Base-by-base conservation (phyloP, 352 stramenopile genomes). In the Pythium rishiriense region DNA sequence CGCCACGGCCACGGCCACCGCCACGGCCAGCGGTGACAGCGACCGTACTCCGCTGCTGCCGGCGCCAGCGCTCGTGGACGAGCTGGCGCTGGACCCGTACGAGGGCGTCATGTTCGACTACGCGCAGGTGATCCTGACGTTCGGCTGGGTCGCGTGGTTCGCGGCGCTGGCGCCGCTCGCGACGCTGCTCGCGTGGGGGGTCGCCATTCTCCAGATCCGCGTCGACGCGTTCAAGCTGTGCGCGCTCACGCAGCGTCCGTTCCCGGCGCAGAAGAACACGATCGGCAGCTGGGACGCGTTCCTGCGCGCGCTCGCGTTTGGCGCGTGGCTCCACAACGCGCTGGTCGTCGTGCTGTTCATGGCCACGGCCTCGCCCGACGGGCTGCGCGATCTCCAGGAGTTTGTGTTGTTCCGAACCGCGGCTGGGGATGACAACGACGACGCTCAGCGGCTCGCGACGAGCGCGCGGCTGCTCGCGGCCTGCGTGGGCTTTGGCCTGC, bases 81-180 rank as follows among this genome's bases (percentile, higher is more conserved):
- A 93, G 31, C 61, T 83, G 12, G 56, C 61, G 21, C 57, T 93
- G 35, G 67, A 70, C 8, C 58, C 68, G 33, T 91, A 90, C 58
- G 79, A 90, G 26, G 85, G 85, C 31, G 83, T 92, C 14, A 75
- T 92, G 57, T 81, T 86, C 41, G 85, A 91, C 69, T 93, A 92
- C 66, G 83, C 83, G 10, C 83, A 90, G 49, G 69, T 93, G 26
- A 52, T 87, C 54, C 67, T 87, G 19, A 82, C 68, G 28, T 71
- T 92, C 29, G 85, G 79, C 10, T 85, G 81, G 61, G 70, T 91
- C 19, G 71, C 81, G 25, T 89, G 81, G 74, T 93, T 93, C 58
- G 79, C 75, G 0, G 72, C 78, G 4, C 68, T 91, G 25, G 54
- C 66, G 12, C 83, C 85, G 4, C 43, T 81, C 9, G 35, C 66